Evolutionary conservation across 495 filamentous ascomycete genomes (phyloP).

Genomic region (Penicillium canariense): DNA sequence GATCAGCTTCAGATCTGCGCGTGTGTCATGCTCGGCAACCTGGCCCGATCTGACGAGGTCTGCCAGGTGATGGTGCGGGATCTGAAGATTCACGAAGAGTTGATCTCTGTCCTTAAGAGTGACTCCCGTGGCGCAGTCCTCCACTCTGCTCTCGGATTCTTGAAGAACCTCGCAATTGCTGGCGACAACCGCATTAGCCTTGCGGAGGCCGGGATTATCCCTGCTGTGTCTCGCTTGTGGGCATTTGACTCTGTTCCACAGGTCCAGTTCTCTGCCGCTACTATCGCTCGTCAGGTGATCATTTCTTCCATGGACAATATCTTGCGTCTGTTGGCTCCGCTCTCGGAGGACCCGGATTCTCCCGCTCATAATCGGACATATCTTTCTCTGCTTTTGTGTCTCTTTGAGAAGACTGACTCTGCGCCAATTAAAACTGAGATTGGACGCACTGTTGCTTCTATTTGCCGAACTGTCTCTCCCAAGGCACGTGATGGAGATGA

Average conservation of each 20-base stretch:
- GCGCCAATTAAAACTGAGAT: constrained; percentile 70
- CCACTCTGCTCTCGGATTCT: constrained; percentile 67
- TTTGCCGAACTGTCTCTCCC: constrained; percentile 58
- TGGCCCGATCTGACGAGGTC: constrained; percentile 67
- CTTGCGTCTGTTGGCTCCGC: constrained; percentile 40
- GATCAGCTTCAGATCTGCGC: constrained; percentile 67
- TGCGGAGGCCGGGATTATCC: constrained; percentile 51
- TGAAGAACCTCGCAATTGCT: constrained; percentile 77
- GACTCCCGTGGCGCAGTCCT: constrained; percentile 52
- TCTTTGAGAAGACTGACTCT: constrained; percentile 58
- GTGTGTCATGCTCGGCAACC: constrained; percentile 73
- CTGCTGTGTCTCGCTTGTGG: constrained; percentile 60
- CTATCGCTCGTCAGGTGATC: constrained; percentile 64
- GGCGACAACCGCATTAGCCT: constrained; percentile 58
- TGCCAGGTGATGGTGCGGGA: constrained; percentile 56
- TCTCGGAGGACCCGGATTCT: constrained; percentile 37
- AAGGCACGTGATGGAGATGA: constrained; percentile 31
- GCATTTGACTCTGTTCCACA: constrained; percentile 59
- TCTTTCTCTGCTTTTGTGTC: constrained; percentile 57
- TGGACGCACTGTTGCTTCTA: constrained; percentile 60
- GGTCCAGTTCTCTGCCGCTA: constrained; percentile 66
- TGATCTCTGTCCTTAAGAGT: constrained; percentile 53
- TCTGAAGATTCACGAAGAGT: constrained; percentile 50
- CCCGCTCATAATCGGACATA: constrained; percentile 46
- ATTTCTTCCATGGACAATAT: constrained; percentile 59